Conservation (phyloP, 345 rosid genomes). For the Ceriops zippeliana region DNA sequence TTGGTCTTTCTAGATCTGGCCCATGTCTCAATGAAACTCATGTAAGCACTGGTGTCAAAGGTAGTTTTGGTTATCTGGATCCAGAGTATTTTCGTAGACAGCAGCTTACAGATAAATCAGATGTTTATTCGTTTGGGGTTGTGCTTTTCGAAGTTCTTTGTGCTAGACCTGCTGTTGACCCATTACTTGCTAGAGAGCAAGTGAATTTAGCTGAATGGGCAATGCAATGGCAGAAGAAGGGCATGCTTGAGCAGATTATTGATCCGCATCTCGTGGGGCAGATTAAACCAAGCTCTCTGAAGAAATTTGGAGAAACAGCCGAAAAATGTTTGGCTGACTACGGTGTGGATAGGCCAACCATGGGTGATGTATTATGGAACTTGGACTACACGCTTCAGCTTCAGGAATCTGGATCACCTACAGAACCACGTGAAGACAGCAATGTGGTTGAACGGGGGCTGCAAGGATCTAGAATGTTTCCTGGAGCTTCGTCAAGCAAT, state of each 20-base stretch:
- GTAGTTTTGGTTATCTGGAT: conserved; percentile 94
- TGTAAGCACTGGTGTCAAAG: conserved; percentile 94
- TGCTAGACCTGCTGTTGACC: conserved; percentile 93
- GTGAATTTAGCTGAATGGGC: conserved; percentile 98
- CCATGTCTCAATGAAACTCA: conserved; percentile 91
- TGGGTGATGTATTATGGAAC: conserved; percentile 96
- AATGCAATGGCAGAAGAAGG: conserved; percentile 88
- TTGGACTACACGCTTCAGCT: conserved; percentile 75
- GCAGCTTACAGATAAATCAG: conserved; percentile 92
- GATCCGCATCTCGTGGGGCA: conserved; percentile 67
- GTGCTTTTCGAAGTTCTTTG: conserved; percentile 92
- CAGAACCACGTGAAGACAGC: conserved; percentile 31
- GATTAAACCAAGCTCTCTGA: conserved; percentile 61
- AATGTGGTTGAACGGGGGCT: conserved; percentile 10
- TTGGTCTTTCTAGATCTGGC: conserved; percentile 92
- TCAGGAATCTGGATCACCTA: conserved; percentile 56
- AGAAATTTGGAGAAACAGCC: conserved; percentile 83
- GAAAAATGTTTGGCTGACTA: conserved; percentile 97
- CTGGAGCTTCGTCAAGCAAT: conserved; percentile 24
- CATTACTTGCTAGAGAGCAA: conserved; percentile 85
- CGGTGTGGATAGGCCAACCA: conserved; percentile 86
- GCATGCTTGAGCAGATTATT: conserved; percentile 64
- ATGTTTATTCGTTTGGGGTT: conserved; percentile 91
- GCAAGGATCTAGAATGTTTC: conserved; percentile 18
- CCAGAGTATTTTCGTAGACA: conserved; percentile 95